phyloP scores from a whole-genome alignment of 2,329 filamentous ascomycete species.

The Fusarium floridanum region DNA sequence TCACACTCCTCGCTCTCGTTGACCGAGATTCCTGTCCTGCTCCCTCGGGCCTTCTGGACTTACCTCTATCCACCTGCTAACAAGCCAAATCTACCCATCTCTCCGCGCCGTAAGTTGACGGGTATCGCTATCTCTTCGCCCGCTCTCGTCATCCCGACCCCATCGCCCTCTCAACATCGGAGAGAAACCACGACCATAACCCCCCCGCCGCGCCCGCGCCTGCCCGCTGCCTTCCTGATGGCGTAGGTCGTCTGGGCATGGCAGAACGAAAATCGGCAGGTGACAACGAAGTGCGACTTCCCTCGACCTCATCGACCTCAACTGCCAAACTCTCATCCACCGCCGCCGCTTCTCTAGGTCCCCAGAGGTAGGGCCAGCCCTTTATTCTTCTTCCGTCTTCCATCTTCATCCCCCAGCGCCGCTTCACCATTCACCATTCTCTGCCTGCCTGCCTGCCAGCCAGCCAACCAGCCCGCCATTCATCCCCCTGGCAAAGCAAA shows the following conservation, averaged over 20 bases:
- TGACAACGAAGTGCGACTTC: conserved; percentile 69
- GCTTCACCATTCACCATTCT: conserved; percentile 10
- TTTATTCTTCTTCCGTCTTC: conserved; percentile 33
- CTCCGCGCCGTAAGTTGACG: conserved; percentile 27
- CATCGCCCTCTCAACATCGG: conserved; percentile 34
- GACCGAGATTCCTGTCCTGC: conserved; percentile 17
- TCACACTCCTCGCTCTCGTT: conserved; percentile 11
- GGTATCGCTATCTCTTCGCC: conserved; percentile 26
- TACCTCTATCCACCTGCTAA: conserved; percentile 13
- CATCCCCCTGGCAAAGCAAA: not conserved
- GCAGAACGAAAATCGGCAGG: conserved; percentile 71
- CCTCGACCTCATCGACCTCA: conserved; percentile 55
- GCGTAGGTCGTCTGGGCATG: conserved; percentile 74
- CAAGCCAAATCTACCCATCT: conserved; percentile 4
- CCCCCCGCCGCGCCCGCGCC: conserved; percentile 48
- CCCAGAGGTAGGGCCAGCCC: conserved; percentile 45
- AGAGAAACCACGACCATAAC: conserved; percentile 37
- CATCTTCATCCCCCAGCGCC: conserved; percentile 30
- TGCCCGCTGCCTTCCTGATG: conserved; percentile 65
- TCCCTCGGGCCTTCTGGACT: conserved; percentile 2
- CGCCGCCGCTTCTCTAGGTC: conserved; percentile 39
- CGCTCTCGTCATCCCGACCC: conserved; percentile 27
- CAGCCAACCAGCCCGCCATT: conserved; percentile 7
- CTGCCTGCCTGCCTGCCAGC: conserved; percentile 1
- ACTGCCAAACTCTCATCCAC: conserved; percentile 43